Base-by-base conservation (phyloP, 2,329 filamentous ascomycete genomes). In the Verticillium tricorpus region DNA sequence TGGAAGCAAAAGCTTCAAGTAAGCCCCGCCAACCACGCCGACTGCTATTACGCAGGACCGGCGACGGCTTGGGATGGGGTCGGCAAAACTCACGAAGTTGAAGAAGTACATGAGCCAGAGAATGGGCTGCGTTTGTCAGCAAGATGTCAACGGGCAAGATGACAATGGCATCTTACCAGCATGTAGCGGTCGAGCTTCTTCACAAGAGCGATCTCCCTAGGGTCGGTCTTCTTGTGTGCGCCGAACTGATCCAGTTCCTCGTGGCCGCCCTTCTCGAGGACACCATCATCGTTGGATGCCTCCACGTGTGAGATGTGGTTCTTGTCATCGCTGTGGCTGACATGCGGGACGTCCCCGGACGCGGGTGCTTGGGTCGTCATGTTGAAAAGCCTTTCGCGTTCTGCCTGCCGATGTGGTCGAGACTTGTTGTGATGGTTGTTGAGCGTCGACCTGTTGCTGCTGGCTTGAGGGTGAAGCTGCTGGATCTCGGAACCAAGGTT, bases 191-290 rank as follows among this genome's bases (percentile, higher is more conserved):
- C 74, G 4, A 76, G 67, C 63, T 73, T 75, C 57, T 68, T 70
- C 17, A 76, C 73, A 15, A 76, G 64, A 5, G 70, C 70, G 62
- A 75, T 75, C 57, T 76, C 73, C 37, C 64, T 73, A 2, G 75
- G 75, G 57, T 77, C 74, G 3, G 74, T 76, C 67, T 77, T 77
- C 59, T 72, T 71, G 59, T 72, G 69, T 6, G 75, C 74, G 31
- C 76, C 76, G 8, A 74, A 76, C 66, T 77, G 75, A 60, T 77
- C 76, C 11, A 66, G 60, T 19, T 67, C 67, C n/a, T 67, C 67
- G 15, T 60, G 37, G n/a, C 58, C 57, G 28, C 60, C 58, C 57
- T 65, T 65, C 64, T 64, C 63, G 1, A 65, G 54, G 4, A 59
- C 60, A 9, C 60, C 62, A 56, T 64, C 60, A 22, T 64, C 58